Conservation (phyloP, 2,329 filamentous ascomycete genomes). For the Alternaria sp. region DNA sequence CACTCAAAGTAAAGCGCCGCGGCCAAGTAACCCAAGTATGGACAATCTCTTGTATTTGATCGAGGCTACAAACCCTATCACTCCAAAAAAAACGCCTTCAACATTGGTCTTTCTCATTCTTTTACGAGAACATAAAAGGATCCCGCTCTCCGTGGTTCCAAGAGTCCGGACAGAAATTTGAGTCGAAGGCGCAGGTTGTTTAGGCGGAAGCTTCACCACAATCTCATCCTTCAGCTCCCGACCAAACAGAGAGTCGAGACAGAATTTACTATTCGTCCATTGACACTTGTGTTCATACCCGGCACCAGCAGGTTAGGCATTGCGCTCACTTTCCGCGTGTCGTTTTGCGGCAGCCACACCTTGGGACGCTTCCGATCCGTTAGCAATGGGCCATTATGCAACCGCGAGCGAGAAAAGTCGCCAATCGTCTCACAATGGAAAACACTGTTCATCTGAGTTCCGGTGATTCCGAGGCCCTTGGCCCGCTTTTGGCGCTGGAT, state of each 20-base stretch:
- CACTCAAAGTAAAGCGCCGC: neutral
- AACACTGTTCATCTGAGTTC: neutral
- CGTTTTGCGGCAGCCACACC: slow-evolving; percentile 4
- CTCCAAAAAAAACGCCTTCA: neutral
- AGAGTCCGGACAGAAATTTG: neutral
- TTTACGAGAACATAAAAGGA: neutral
- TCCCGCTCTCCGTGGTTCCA: too few relatives aligned
- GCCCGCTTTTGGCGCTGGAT: neutral
- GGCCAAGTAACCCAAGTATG: neutral
- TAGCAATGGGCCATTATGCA: slow-evolving; percentile 5
- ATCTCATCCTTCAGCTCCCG: neutral
- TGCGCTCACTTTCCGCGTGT: neutral
- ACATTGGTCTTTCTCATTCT: neutral
- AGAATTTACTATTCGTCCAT: neutral
- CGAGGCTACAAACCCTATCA: neutral
- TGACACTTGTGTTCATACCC: neutral
- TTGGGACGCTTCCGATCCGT: slow-evolving; percentile 4
- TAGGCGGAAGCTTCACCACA: slow-evolving; percentile 4
- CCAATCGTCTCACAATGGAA: neutral
- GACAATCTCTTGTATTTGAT: neutral
- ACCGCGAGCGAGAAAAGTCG: neutral
- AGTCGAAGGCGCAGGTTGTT: neutral
- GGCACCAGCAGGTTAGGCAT: neutral
- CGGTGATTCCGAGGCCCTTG: neutral
- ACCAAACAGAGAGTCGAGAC: neutral